Percentiles rank a stretch among this genome's conserved stretches.
phyloP scores from a whole-genome alignment of 2,329 filamentous ascomycete species.

The Achaetomium macrosporum region DNA sequence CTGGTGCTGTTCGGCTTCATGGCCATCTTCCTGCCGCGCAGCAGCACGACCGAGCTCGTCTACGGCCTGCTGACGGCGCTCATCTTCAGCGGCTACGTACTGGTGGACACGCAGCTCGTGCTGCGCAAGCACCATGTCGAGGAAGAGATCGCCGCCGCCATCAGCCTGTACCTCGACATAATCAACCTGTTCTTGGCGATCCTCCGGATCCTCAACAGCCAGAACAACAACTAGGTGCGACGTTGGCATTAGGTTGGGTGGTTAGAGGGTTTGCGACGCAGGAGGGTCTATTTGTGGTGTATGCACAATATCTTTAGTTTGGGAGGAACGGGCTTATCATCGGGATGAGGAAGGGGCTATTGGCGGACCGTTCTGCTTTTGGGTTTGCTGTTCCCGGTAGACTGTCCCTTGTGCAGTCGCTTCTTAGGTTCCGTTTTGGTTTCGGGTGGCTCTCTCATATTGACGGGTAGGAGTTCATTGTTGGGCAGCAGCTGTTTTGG shows the following conservation, averaged over 20 bases:
- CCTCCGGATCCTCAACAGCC: slow-evolving; percentile 90
- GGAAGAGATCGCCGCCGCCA: slow-evolving; percentile 92
- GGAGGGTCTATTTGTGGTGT: not conserved
- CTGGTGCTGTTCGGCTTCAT: slow-evolving; percentile 91
- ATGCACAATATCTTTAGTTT: not conserved
- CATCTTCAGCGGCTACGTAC: slow-evolving; percentile 89
- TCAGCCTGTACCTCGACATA: slow-evolving; percentile 91
- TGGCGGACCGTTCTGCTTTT: not conserved
- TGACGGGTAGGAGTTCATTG: too few species aligned
- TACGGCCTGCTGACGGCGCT: slow-evolving; percentile 79
- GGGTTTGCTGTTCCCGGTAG: not conserved
- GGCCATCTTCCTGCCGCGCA: slow-evolving; percentile 79
- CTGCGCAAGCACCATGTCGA: slow-evolving; percentile 96
- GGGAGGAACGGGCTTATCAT: not conserved
- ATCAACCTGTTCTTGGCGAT: slow-evolving; percentile 97
- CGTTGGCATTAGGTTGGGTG: not conserved
- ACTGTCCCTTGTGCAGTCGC: not conserved
- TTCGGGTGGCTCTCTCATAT: too few species aligned
- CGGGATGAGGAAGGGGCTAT: not conserved
- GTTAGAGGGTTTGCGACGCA: not conserved
- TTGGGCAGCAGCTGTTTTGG: too few species aligned
- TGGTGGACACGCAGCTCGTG: slow-evolving; percentile 93
- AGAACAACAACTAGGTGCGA: slow-evolving; percentile 72
- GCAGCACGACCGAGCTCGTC: slow-evolving; percentile 73
- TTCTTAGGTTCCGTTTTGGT: too few species aligned